phyloP scores from a whole-genome alignment of 176 grass and related monocot species.

The Coix lacrymajobi region DNA sequence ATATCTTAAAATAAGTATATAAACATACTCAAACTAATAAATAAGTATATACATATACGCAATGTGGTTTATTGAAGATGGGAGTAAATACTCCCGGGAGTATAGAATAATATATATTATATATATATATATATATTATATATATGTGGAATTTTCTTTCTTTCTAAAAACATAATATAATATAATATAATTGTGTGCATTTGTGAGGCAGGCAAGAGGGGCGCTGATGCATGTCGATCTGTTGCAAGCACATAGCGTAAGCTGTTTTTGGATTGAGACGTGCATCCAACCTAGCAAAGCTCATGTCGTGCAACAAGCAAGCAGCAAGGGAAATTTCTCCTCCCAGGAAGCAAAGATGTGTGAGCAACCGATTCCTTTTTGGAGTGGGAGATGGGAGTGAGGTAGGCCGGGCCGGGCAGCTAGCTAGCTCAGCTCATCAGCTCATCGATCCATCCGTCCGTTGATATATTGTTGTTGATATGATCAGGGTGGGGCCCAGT shows the following conservation, averaged over 20 bases:
- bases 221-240: neutral
- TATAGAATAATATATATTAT: too few relatives aligned
- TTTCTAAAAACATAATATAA: too few relatives aligned
- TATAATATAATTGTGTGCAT: too few relatives aligned
- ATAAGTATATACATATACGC: too few relatives aligned
- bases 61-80: too few relatives aligned
- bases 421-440: neutral
- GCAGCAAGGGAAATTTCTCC: conserved; percentile 18
- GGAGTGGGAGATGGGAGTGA: neutral
- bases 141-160: too few relatives aligned
- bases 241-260: neutral
- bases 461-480: neutral
- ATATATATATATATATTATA: too few relatives aligned
- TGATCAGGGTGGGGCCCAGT: neutral
- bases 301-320: neutral
- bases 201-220: neutral
- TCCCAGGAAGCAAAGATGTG: conserved; percentile 33
- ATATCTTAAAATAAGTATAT: too few relatives aligned
- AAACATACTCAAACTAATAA: too few relatives aligned
- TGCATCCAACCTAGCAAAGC: neutral
- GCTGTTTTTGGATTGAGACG: conserved; percentile 13
- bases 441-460: neutral
- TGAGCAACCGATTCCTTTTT: conserved; percentile 25
- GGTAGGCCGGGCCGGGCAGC: neutral
- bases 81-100: too few relatives aligned